Conservation (phyloP, 192 early-diverging fungal genomes). For the Backusella morwellensis region DNA sequence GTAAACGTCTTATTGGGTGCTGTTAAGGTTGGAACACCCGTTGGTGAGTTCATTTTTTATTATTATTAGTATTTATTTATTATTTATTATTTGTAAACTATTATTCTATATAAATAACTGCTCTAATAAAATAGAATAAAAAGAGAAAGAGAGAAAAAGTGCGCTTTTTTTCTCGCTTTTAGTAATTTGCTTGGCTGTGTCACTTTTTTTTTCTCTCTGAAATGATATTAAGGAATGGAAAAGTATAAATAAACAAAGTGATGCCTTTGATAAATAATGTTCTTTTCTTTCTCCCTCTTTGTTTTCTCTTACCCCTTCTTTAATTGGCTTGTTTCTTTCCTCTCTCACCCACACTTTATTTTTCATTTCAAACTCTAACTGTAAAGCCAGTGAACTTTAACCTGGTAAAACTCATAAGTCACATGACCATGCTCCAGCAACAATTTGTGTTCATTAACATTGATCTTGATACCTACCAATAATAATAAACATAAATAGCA, state of each 20-base stretch:
- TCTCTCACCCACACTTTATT: not conserved
- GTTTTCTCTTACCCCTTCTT: not conserved
- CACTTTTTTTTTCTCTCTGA: not conserved
- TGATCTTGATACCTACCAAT: not conserved
- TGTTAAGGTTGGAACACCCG: slow-evolving; percentile 4
- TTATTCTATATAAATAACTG: not conserved
- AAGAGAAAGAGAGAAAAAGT: not conserved
- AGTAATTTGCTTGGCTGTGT: not conserved
- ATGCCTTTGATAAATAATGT: not conserved
- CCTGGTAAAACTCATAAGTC: not conserved
- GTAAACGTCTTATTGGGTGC: slow-evolving; percentile 11
- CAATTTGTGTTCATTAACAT: not conserved
- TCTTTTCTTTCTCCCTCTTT: not conserved
- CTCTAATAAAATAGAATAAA: not conserved
- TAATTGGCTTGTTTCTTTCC: not conserved
- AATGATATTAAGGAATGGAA: not conserved
- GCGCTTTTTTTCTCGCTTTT: not conserved
- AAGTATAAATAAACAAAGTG: not conserved
- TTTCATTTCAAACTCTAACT: not conserved
- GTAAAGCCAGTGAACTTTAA: not conserved
- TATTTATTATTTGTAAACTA: not conserved
- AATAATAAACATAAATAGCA: not conserved
- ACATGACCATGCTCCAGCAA: not conserved
- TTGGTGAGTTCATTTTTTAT: not conserved
- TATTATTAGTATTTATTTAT: not conserved